Base-by-base conservation (phyloP, 1,284 basidiomycete genomes). In the Coniophora puteana region DNA sequence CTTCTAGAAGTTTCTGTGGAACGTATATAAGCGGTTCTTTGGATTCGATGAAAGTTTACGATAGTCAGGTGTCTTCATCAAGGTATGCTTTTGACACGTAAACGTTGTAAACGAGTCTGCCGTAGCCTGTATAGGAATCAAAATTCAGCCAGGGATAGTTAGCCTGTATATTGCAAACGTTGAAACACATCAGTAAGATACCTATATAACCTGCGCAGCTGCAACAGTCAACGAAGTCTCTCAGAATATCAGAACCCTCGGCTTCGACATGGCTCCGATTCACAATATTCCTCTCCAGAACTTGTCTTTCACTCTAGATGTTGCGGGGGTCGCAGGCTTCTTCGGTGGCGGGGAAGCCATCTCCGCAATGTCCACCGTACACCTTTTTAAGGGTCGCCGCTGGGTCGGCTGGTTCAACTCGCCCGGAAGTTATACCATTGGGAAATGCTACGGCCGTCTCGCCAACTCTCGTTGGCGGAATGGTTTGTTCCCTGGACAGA, bases 341-440 rank as follows among this genome's bases (percentile, higher is more conserved):
- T 50, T 51, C 32, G 51, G 51, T 21, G 51, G 51, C 3, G 48
- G 50, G 8, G 51, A 51, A 34, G 50, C 51, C 3, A 36, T 51
- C 11, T 46, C 50, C 5, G 50, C 51, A 3, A 51, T 51, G 51
- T 30, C 38, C 14, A 51, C 48, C 8, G 45, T 53, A 6, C 45
- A 50, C 24, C 23, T 53, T 14, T 48, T 39, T 25, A 32, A 36
- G 31, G 44, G 30, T 14, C 47, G 45, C 17, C 47, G 34, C 22
- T 53, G 50, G 48, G 18, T 49, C 13, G 51, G 51, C 8, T 53
- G 51, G 51, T 53, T 46, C 22, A 53, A 53, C 28, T 48, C 51
- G 3, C 51, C 51, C 8, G 51, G 51, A 17, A 46, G 48, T 22
- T 53, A 49, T 25, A 42, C 32, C 10, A 40, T 53, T 21, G 51